Base-by-base conservation (phyloP, 352 stramenopile genomes). In the Phytophthora sp. region DNA sequence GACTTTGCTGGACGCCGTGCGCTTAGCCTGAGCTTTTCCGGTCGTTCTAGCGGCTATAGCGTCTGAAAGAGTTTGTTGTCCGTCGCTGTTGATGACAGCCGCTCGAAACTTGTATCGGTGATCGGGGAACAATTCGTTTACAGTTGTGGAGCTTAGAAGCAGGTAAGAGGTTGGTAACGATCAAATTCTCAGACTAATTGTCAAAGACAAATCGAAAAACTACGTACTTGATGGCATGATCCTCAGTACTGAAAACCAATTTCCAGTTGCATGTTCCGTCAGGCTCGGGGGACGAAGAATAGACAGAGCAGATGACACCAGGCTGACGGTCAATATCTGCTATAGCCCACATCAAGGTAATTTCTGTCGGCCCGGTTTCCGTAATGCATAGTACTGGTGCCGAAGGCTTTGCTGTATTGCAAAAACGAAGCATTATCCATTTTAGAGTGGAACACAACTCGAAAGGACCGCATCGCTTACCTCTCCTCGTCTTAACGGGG, bases 401-500 rank as follows among this genome's bases (percentile, higher is more conserved):
- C 10, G 37, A 41, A 10, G 64, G 57, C 51, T 69, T 69, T 23
- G 58, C 64, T 73, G 31, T 42, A 28, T 41, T 26, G 1, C 5
- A 23, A 15, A 30, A 48, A 35, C 6, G 20, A 26, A 38, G 2
- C 6, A 15, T 4, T 27, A 10, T 21, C 7, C 6, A 20, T 4
- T 32, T 53, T 27, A 35, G 21, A 38, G 6, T 12, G 9, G 26
- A 44, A 21, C 11, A n/a, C 13, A 7, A 38, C 31, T 1, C 23
- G 10, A 8, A 54, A 45, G 15, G 27, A 26, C 18, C 15, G 2
- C 20, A 57, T n/a, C 50, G 12, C 42, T 32, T 18, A 85, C 77
- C 66, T 69, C 17, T 64, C 24, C 53, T 51, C 0, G 80, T 88
- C 37, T 32, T 74, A 3, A 58, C 58, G 7, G 64, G 39, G 12